Percentiles rank a stretch among this genome's conserved stretches.
These are phyloP conservation scores for Botrytis squamosa DNA, from an alignment of 2,329 filamentous ascomycete species.

Conservation along the genomic window DNA sequence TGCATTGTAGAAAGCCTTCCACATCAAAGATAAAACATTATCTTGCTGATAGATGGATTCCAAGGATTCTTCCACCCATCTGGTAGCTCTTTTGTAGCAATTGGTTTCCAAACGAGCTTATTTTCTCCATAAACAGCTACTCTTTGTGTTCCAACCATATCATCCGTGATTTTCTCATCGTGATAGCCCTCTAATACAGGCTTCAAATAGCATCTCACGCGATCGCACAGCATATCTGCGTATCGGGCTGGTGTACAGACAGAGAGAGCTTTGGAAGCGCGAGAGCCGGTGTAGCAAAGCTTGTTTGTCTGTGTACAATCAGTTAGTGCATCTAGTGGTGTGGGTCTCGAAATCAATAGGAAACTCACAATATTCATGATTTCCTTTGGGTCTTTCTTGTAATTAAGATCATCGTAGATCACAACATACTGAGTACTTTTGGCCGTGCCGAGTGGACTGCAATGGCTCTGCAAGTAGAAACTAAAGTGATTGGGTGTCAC, in stretches of 20 bases:
- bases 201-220: conserved; percentile 67
- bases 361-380: neutral
- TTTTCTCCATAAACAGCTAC: neutral
- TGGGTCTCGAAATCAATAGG: neutral
- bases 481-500: neutral
- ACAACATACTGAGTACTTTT: conserved; percentile 17
- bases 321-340: neutral
- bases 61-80: neutral
- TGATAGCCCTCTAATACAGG: conserved; percentile 2
- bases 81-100: neutral
- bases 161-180: neutral
- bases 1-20: neutral
- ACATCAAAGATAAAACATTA: conserved; percentile 7
- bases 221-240: conserved; percentile 77
- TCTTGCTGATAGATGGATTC: neutral
- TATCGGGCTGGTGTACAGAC: conserved; percentile 87
- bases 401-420: conserved; percentile 45
- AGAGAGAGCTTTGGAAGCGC: conserved; percentile 81
- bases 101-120: neutral
- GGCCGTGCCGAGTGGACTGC: neutral
- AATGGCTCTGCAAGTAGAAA: conserved; percentile 7
- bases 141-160: neutral
- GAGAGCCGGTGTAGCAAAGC: conserved; percentile 76
- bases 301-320: conserved; percentile 63
- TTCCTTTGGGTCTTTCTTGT: conserved; percentile 55